These are phyloP conservation scores for Globisporangium yorkense DNA, from an alignment of 352 stramenopile genomes.

Conservation along the genomic window DNA sequence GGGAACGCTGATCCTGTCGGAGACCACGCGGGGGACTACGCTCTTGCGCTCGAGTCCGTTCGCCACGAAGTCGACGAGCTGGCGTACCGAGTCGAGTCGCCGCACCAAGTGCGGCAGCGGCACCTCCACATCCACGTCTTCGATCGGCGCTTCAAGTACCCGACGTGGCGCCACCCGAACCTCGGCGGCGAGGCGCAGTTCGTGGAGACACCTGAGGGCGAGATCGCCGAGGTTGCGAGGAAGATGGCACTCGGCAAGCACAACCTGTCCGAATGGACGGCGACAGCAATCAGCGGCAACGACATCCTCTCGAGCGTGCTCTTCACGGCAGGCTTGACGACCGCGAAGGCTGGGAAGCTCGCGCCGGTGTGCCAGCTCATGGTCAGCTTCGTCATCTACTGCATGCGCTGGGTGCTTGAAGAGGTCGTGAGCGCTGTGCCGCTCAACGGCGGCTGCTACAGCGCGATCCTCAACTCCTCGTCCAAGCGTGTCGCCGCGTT, in stretches of 20 bases:
- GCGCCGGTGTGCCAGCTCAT: conserved; percentile 61
- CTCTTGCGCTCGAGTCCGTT: conserved; percentile 10
- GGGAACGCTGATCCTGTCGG: conserved; percentile 1
- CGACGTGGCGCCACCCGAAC: conserved; percentile 64
- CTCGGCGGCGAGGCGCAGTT: conserved; percentile 42
- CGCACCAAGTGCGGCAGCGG: conserved; percentile 41
- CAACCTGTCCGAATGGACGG: conserved; percentile 60
- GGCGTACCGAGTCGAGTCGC: conserved; percentile 23
- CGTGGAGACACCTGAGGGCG: conserved; percentile 13
- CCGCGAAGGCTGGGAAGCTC: conserved; percentile 54
- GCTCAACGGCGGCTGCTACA: conserved; percentile 86
- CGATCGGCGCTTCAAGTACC: conserved; percentile 52
- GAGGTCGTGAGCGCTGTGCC: conserved; percentile 81
- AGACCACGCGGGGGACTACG: conserved; percentile 10
- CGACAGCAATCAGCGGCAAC: conserved; percentile 85
- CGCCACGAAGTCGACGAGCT: conserved; percentile 10
- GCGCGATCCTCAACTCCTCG: conserved; percentile 81
- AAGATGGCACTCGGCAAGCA: conserved; percentile 16
- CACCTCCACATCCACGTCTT: conserved; percentile 63
- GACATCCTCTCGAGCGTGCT: conserved; percentile 83
- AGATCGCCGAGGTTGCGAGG: conserved; percentile 14
- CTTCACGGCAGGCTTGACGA: conserved; percentile 43
- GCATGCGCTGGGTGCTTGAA: conserved; percentile 60
- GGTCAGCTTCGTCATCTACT: conserved; percentile 44
- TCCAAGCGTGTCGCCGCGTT: conserved; percentile 69